Percentiles rank a stretch among this genome's conserved stretches.
Evolutionary conservation across 345 rosid genomes (phyloP).

Genomic region (Salix viminalis): DNA sequence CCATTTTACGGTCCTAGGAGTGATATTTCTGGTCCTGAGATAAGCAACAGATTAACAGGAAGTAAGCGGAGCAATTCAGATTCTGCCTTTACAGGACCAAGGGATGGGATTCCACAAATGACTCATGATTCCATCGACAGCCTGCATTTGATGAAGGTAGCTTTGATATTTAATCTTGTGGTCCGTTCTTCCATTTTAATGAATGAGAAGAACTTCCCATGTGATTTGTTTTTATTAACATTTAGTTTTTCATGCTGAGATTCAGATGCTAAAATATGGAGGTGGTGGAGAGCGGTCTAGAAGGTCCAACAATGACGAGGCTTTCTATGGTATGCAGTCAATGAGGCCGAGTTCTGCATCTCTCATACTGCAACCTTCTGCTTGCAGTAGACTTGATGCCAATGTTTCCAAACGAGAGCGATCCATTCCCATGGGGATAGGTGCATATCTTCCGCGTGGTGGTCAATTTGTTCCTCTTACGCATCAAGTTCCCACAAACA

Average conservation of each 20-base stretch:
- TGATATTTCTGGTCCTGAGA: conserved; percentile 59
- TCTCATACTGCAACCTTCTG: conserved; percentile 43
- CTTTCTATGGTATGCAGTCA: conserved; percentile 36
- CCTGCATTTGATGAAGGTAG: conserved; percentile 76
- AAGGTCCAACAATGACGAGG: conserved; percentile 56
- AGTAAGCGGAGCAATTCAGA: conserved; percentile 77
- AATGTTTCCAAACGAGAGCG: conserved; percentile 48
- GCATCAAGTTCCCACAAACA: conserved; percentile 58
- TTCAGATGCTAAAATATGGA: conserved; percentile 64
- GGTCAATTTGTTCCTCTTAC: conserved; percentile 57
- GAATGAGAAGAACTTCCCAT: background rate
- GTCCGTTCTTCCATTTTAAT: background rate
- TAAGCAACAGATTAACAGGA: conserved; percentile 57
- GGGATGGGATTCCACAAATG: conserved; percentile 33
- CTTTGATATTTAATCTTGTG: conserved; percentile 2
- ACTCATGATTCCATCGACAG: conserved; percentile 66
- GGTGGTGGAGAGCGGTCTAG: conserved; percentile 44
- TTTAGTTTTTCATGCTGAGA: conserved; percentile 3
- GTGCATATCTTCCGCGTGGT: conserved; percentile 51
- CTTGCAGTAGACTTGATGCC: conserved; percentile 43
- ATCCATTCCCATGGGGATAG: conserved; percentile 39
- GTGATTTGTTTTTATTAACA: conserved; percentile 1
- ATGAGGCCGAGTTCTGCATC: conserved; percentile 49
- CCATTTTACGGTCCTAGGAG: conserved; percentile 71
- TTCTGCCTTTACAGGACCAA: conserved; percentile 48